These are phyloP conservation scores for Kwoniella heveanensis DNA, from an alignment of 768 basidiomycete species.

Conservation along the genomic window DNA sequence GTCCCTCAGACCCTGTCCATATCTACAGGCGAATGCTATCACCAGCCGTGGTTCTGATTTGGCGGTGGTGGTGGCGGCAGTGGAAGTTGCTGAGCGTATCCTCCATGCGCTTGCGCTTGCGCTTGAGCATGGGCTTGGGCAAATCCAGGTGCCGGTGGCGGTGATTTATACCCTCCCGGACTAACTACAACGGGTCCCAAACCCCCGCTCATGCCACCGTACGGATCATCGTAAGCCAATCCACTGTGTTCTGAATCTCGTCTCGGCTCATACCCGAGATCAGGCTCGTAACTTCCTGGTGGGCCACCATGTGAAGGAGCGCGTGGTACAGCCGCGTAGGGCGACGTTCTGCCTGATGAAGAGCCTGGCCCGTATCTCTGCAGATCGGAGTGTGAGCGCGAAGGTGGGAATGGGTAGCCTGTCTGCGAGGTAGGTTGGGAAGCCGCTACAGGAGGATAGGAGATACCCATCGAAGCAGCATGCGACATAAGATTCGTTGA, in stretches of 20 bases:
- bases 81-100: neutral
- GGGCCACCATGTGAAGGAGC: neutral
- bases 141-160: neutral
- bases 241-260: constrained; percentile 1
- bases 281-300: neutral
- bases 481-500: constrained; percentile 35
- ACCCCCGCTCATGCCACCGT: neutral
- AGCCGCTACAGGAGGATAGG: constrained; percentile 38
- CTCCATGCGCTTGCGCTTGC: too few species aligned
- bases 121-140: neutral
- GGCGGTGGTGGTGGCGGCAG: neutral
- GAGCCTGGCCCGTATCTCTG: neutral
- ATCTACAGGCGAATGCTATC: too few species aligned
- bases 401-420: constrained; percentile 7
- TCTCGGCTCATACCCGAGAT: neutral
- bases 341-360: neutral
- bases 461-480: constrained; percentile 45
- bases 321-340: neutral
- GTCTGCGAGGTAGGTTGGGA: neutral
- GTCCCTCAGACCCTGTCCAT: too few species aligned
- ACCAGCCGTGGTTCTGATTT: neutral
- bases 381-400: constrained; percentile 5
- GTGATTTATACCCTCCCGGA: neutral
- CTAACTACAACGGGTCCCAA: neutral
- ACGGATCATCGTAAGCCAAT: constrained; percentile 18